Conservation (phyloP, 2,329 filamentous ascomycete species). For the Alternaria longipes region DNA sequence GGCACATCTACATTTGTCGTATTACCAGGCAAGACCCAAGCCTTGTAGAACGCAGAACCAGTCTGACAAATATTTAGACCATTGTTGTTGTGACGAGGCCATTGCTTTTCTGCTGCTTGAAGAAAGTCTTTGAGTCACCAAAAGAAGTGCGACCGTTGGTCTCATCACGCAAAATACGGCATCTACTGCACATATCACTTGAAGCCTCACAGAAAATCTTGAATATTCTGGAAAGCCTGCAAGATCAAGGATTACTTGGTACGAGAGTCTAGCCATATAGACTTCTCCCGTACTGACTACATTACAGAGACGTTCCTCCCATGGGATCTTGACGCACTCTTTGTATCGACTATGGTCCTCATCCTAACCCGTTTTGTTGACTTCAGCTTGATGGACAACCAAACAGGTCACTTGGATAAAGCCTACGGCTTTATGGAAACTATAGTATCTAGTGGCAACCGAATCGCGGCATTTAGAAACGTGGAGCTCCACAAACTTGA, state of each 20-base stretch:
- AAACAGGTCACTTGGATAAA: constrained; percentile 53
- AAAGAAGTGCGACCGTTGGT: constrained; percentile 43
- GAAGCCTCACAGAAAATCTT: constrained; percentile 57
- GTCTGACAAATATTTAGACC: constrained; percentile 38
- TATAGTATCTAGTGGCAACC: constrained; percentile 58
- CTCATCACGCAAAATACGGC: constrained; percentile 51
- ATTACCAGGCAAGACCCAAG: constrained; percentile 51
- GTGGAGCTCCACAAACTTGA: constrained; percentile 59
- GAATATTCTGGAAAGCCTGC: constrained; percentile 55
- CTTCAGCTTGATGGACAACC: constrained; percentile 49
- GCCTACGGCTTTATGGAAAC: constrained; percentile 58
- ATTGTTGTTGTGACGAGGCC: constrained; percentile 55
- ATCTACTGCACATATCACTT: constrained; percentile 54
- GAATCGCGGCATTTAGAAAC: constrained; percentile 57
- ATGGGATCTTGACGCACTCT: constrained; percentile 59
- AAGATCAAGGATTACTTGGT: constrained; percentile 60
- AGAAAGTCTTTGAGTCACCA: constrained; percentile 45
- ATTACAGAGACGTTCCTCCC: constrained; percentile 59
- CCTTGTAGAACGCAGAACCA: not conserved
- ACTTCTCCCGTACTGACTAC: constrained; percentile 2
- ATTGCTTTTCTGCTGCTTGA: constrained; percentile 56
- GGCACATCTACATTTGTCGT: constrained; percentile 48
- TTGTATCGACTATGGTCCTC: constrained; percentile 56
- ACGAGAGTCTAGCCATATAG: constrained; percentile 3
- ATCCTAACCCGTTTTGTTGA: constrained; percentile 49